phyloP scores from a whole-genome alignment of 2,329 filamentous ascomycete species.

The Diaporthe sp. region DNA sequence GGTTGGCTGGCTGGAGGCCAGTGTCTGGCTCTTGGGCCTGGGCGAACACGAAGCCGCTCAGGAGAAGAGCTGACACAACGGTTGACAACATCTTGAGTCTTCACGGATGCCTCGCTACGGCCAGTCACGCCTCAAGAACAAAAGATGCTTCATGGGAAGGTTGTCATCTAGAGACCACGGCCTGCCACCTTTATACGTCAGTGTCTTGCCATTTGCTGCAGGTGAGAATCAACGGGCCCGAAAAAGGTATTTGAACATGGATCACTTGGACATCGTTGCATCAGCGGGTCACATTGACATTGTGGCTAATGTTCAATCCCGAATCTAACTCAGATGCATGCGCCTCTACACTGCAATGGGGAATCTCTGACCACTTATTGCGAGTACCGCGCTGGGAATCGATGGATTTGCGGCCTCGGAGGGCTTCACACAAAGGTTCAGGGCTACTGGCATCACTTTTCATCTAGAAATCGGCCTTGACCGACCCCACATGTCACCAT shows the following conservation, averaged over 20 bases:
- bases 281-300: not conserved
- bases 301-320: not conserved
- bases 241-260: not conserved
- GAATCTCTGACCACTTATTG: not conserved
- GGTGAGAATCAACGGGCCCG: not conserved
- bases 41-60: not conserved
- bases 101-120: not conserved
- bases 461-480: not conserved
- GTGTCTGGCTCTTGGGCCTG: not conserved
- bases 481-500: not conserved
- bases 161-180: not conserved
- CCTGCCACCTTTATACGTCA: not conserved
- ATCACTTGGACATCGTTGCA: not conserved
- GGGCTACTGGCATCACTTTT: not conserved
- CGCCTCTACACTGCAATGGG: not conserved
- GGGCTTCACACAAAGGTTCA: not conserved
- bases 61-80: not conserved
- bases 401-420: not conserved
- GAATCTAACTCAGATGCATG: not conserved
- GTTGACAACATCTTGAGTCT: not conserved
- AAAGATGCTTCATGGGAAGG: not conserved
- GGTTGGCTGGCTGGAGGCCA: not conserved
- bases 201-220: not conserved
- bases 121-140: not conserved
- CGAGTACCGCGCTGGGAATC: not conserved